Evolutionary conservation across 345 rosid species (phyloP), one percentile per base, ranked within the genome.

Genomic region (Ceriops zippeliana): DNA sequence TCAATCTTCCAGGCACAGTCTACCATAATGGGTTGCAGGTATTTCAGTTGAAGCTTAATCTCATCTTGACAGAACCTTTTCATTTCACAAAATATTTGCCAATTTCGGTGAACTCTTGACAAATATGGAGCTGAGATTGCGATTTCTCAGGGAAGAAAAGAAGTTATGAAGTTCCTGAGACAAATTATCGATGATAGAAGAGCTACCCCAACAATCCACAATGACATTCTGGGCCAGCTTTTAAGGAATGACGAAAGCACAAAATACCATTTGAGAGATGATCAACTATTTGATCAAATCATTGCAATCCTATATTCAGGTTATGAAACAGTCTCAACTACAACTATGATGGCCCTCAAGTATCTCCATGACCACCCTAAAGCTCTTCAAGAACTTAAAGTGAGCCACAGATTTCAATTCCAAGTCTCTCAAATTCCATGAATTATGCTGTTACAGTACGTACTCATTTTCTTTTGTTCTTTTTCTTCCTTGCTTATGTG

Each of bases 271-370:
- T 65, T 87, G 65, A 78, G 68, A 11, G 90, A 87, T 69, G 86
- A 84, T 8, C 89, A 90, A 77, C 86, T 90, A 27, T 80, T 89
- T n/a, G 97, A 89, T 81, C 98, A 90, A 73, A 73, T 93, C 1
- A 90, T 93, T 52, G 86, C 98, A 16, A 80, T 93, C 26, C 66
- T 86, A 73, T 84, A 89, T 70, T 90, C 98, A 1, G 96, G 97
- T 58, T 89, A 85, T 53, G 98, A 93, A 73, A 93, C 93, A 31
- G 92, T 90, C 30, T 93, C 97, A 13, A 89, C 93, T 34, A 90
- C 97, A 10, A 79, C 96, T 1, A 93, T 90, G 97, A 93, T 90
- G 98, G 91, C 91, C 42, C 77, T 92, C 65, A 92, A 90, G 84
- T 92, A 90, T 66, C 85, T 89, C 21, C 96, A 90, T 68, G 93